Evolutionary conservation across 1,284 basidiomycete genomes (phyloP), one percentile per base, ranked within the genome.

Genomic region (Marasmius fiardii): DNA sequence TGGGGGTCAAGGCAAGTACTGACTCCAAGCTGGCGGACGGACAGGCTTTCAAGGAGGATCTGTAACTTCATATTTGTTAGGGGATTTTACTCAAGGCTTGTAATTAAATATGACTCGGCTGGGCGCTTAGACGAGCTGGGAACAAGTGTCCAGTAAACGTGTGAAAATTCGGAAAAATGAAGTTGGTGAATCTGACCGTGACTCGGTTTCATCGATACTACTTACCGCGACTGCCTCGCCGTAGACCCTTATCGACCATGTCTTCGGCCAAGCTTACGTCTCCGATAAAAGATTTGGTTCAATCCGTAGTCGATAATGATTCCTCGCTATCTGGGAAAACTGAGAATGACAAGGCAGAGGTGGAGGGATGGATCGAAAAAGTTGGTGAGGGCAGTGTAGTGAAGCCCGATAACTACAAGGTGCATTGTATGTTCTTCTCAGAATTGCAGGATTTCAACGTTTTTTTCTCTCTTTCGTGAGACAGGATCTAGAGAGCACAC

Each of bases 401-500:
- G 3, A 79, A 77, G 58, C 70, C 77, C 21, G 75, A 76, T 28
- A 72, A 67, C 43, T 62, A 86, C 23, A 79, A 83, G 72, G 87
- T 84, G 57, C 50, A 68, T 43, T 8, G 31, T 28, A 16, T 49
- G 21, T 50, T 45, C 50, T 18, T 49, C 37, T 56, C 26, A 12
- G 10, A 31, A 31, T 31, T 43, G 37, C 24, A 24, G 54, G 43
- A 45, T 33, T 54, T 24, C 37, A 43, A 43, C 43, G 16, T 26
- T 10, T 39, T 35, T 26, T 37, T 14, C 16, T 33, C 18, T n/a
- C 11, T 51, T 28, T 26, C 21, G 24, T 43, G 54, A 58, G 34
- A 21, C 63, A 95, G 92, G 79, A 82, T 34, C 75, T 95, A 59
- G 84, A 95, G 68, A 73, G 80, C n/a, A 73, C 85, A 55, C 78